Evolutionary conservation across 495 filamentous ascomycete genomes (phyloP), one percentile per base, ranked within the genome.

Genomic region (Penicillium coffeae): DNA sequence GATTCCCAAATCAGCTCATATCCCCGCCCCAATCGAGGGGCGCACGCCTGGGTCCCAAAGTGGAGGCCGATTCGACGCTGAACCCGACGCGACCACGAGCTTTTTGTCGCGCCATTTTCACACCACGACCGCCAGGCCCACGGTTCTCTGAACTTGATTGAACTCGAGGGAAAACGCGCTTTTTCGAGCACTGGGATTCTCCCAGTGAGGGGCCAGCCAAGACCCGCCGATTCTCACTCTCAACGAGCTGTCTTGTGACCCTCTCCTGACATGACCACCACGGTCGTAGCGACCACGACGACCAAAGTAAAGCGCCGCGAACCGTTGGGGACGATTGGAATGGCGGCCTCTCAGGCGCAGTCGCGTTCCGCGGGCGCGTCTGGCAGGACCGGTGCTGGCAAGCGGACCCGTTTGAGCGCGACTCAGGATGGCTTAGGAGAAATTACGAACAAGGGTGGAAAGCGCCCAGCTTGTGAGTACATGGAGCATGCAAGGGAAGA

Each of bases 401-500:
- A 61, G 50, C 71, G 69, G 42, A 64, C 65, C 42, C 68, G 69
- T 51, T 59, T 72, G 25, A 72, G 70, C 48, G 57, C 72, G 41
- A 76, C 68, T 37, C 66, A 66, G 50, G 59, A 69, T 30, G 60
- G 62, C 7, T 55, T 68, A 14, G 63, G 62, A 13, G 59, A 63
- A 10, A 54, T 61, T 21, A 45, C 56, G 44, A 64, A 52, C 8
- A 41, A 59, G 27, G 66, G 64, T 15, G 59, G 54, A 32, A 76
- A 78, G 52, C 65, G 73, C 35, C 71, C 74, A 58, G 62, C 66
- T 39, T 63, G 75, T 79, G 60, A 71, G 75, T 72, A 20, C 14
- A 8, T 15, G 47, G 8, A n/a, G 32, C n/a, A 35, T 10, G 13
- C 9, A 8, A 21, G 0, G 41, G 4, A 33, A 43, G 41, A 12